Base-by-base conservation (phyloP, 2,329 filamentous ascomycete genomes). In the Talaromyces atroroseus region DNA sequence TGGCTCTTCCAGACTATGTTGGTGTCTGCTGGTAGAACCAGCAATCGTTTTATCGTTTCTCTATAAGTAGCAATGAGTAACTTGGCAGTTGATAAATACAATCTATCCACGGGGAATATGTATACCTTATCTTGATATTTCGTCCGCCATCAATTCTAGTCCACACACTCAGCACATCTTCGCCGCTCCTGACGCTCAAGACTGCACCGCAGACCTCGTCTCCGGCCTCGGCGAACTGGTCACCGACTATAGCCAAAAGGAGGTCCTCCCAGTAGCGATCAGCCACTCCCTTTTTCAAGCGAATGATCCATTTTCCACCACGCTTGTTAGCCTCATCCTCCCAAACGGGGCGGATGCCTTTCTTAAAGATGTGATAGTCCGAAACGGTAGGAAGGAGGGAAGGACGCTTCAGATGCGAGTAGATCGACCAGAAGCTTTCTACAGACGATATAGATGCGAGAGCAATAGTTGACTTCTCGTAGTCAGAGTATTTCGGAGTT, bases 91-190 rank as follows among this genome's bases (percentile, higher is more conserved):
- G 21, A 16, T 16, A 21, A 18, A 10, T 6, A 20, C 2, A 16
- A 14, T n/a, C 0, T 38, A 20, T 38, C n/a, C n/a, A n/a, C n/a
- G n/a, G 10, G 12, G 21, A 20, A 18, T 3, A 21, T 18, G 14
- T 45, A 7, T 82, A 95, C 88, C 92, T 87, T 68, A 99, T 96
- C 79, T 95, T 96, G 65, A 97, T 88, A 73, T 96, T 95, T 66
- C 90, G 86, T 61, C 91, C 90, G 46, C 91, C 92, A 68, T 95
- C 90, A 66, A 90, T 94, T 72, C 91, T 89, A 55, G 92, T 95
- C 94, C 94, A 99, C 69, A 99, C 91, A 76, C 91, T 96, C 72
- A 99, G 82, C 60, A 97, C 95, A 70, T 99, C 94, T 76, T 99
- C 94, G 45, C 92, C 92, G 67, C 92, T 95, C 60, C 94, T 83